Conservation (phyloP, 345 rosid species). For the Xanthoceras sorbifolium region DNA sequence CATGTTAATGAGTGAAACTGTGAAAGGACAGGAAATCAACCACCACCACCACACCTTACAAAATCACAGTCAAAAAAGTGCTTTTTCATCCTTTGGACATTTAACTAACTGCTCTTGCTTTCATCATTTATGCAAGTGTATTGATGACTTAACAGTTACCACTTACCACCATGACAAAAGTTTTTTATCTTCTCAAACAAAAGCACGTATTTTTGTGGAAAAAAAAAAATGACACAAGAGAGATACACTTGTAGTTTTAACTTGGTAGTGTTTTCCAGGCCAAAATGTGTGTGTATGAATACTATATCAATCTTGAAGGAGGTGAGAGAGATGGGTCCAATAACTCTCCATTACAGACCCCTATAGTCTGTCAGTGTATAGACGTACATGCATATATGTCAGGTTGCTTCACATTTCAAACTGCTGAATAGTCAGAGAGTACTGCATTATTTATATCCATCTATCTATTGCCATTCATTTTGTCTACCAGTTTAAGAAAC, state of each 20-base stretch:
- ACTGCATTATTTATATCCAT: not conserved
- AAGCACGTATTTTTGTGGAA: not conserved
- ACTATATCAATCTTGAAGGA: slow-evolving; percentile 10
- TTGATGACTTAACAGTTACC: too few relatives aligned
- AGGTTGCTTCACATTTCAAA: slow-evolving; percentile 31
- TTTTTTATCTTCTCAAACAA: not conserved
- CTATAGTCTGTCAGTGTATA: too few relatives aligned
- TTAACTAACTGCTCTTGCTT: slow-evolving; percentile 13
- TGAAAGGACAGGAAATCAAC: slow-evolving; percentile 15
- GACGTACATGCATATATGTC: slow-evolving; percentile 16
- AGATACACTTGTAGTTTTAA: not conserved
- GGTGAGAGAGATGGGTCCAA: slow-evolving; percentile 29
- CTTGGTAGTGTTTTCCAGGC: slow-evolving; percentile 6
- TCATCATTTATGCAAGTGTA: not conserved
- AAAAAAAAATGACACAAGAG: not conserved
- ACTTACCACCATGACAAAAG: slow-evolving; percentile 5
- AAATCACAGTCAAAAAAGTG: not conserved
- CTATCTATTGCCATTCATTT: not conserved
- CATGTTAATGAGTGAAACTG: not conserved
- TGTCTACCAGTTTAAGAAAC: not conserved
- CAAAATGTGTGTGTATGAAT: not conserved
- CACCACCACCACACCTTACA: not conserved
- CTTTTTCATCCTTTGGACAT: slow-evolving; percentile 13
- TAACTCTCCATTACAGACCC: not conserved
- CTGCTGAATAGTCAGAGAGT: not conserved